Conservation (phyloP, 331 rosid species). For the Acacia concinna region DNA sequence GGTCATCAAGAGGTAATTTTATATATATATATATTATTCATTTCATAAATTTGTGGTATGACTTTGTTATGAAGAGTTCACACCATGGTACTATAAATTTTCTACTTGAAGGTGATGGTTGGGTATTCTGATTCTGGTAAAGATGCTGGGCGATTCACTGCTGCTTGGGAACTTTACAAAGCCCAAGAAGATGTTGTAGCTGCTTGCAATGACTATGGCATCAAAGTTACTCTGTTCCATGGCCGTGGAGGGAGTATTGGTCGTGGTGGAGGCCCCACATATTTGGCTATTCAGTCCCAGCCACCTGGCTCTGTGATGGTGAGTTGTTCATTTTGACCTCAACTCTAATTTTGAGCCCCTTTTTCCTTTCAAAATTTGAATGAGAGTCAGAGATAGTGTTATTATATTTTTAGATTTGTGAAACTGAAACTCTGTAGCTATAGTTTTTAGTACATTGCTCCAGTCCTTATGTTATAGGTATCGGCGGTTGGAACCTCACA, state of each 20-base stretch:
- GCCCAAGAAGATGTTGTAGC: slow-evolving; percentile 97
- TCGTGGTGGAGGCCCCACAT: slow-evolving; percentile 97
- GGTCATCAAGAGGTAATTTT: slow-evolving; percentile 85
- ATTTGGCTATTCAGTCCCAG: slow-evolving; percentile 96
- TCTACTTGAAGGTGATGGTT: slow-evolving; percentile 80
- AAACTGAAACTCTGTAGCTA: slow-evolving; percentile 4
- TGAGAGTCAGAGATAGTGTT: neutral
- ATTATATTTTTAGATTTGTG: neutral
- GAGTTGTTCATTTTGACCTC: slow-evolving; percentile 27
- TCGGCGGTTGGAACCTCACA: neutral
- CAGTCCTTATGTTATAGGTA: neutral
- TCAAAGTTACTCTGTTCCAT: slow-evolving; percentile 85
- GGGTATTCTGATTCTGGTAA: slow-evolving; percentile 98
- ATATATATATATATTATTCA: neutral
- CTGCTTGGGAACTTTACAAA: slow-evolving; percentile 97
- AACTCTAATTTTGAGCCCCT: slow-evolving; percentile 7
- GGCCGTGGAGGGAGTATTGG: slow-evolving; percentile 98
- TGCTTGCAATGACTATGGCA: slow-evolving; percentile 82
- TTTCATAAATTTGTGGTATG: slow-evolving; percentile 7
- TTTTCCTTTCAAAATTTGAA: slow-evolving; percentile 9
- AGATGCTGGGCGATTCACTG: slow-evolving; percentile 96
- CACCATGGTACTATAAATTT: slow-evolving; percentile 22
- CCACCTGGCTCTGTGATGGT: slow-evolving; percentile 99
- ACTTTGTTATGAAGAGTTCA: slow-evolving; percentile 18
- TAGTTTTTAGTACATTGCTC: neutral